A percentile compares a stretch with the other conserved stretches of the same genome.
These are phyloP conservation scores for Teratosphaeria viscida DNA, from an alignment of 2,329 filamentous ascomycete genomes.

Conservation along the genomic window DNA sequence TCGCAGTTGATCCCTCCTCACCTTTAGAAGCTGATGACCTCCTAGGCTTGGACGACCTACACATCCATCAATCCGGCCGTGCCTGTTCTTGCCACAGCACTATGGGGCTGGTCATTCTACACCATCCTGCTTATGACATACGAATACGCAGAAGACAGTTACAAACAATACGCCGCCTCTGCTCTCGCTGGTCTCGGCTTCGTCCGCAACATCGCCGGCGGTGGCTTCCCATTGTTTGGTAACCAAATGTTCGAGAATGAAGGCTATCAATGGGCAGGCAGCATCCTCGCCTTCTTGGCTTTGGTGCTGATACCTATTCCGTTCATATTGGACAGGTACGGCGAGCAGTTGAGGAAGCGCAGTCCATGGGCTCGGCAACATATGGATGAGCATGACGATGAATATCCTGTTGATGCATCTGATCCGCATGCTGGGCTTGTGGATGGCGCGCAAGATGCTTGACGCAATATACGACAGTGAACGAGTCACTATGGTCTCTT, in stretches of 20 bases:
- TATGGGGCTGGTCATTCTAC: constrained; percentile 42
- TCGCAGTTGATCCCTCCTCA: background rate
- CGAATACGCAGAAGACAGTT: constrained; percentile 40
- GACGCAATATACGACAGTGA: background rate
- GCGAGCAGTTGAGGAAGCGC: background rate
- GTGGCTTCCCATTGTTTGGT: constrained; percentile 29
- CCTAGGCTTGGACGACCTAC: constrained; percentile 25
- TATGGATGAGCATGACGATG: background rate
- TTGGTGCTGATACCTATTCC: constrained; percentile 17
- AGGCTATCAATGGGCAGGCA: constrained; percentile 25
- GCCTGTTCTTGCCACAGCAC: constrained; percentile 36
- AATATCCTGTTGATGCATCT: background rate
- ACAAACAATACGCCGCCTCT: constrained; percentile 33
- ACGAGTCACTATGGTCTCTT: background rate
- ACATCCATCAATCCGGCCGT: constrained; percentile 24
- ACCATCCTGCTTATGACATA: constrained; percentile 40
- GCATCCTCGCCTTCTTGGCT: constrained; percentile 29
- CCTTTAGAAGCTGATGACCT: background rate
- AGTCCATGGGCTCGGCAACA: background rate
- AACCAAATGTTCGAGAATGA: constrained; percentile 26
- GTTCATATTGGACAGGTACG: constrained; percentile 15
- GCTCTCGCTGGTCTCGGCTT: constrained; percentile 29
- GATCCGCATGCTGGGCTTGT: background rate
- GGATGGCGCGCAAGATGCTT: background rate
- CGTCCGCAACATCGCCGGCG: constrained; percentile 18